Evolutionary conservation across 108 stramenopile genomes (phyloP), one percentile per base, ranked within the genome.

Genomic region (Hondaea fermentalgiana): DNA sequence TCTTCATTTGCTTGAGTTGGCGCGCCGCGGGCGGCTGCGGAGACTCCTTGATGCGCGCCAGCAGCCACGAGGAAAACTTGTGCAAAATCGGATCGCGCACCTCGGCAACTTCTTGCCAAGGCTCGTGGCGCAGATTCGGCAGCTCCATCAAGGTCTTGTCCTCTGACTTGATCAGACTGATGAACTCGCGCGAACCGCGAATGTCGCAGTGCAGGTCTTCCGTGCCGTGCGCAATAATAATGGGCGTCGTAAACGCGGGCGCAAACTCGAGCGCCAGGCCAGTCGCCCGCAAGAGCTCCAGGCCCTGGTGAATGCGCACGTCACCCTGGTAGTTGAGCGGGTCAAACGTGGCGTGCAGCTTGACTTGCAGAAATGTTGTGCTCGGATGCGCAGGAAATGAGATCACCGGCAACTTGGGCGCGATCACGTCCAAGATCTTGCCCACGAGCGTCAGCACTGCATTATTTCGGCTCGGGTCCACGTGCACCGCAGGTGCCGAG

Each of bases 141-240:
- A 83, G 76, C 76, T 83, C 76, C 10, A 83, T 47, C 17, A 83
- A 35, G 25, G 45, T 83, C 76, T 83, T 83, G 28, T 83, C 76
- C 76, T 83, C 51, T 12, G 76, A 83, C 76, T n/a, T 47, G 51
- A 83, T 83, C 10, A 83, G 51, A 16, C 51, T 83, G 5, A 83
- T 83, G 35, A 88, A 35, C 57, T 21, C 17, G 12, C 57, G 21
- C 35, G 87, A 60, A 6, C 87, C 87, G 43, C 44, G 44, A 29
- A 58, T 58, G 45, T 60, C 87, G 3, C 29, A 17, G 60, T 60
- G 58, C 19, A 59, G 42, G 47, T 88, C 87, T 8, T 58, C 87
- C 8, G 47, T 25, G 43, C 87, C 87, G 87, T 88, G 87, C 43
- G 44, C 25, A 44, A 60, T 29, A 8, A 88, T 16, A 16, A 88